Percentiles rank a stretch among this genome's conserved stretches.
Evolutionary conservation across 257 asterid genomes (phyloP).

Genomic region (Leonotis leonurus): DNA sequence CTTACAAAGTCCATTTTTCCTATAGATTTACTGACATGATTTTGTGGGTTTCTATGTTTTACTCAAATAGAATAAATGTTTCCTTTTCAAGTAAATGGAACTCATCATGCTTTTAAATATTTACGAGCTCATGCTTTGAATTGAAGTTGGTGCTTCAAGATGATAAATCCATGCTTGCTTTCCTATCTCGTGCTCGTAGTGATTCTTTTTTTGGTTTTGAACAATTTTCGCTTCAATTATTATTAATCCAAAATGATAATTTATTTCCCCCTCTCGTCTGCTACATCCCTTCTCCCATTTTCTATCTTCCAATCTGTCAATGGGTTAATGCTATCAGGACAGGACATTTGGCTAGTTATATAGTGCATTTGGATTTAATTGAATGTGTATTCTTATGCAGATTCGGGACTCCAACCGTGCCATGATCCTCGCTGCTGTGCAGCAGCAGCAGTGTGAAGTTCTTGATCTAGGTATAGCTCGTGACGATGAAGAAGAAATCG

Average conservation of each 20-base stretch:
- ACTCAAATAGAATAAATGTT: not conserved
- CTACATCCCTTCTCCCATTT: not conserved
- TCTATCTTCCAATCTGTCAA: constrained; percentile 2
- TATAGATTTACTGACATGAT: not conserved
- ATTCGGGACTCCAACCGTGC: constrained; percentile 97
- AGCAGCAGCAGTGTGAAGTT: constrained; percentile 67
- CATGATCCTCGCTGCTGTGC: constrained; percentile 74
- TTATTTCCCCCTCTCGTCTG: not conserved
- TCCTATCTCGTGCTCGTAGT: not conserved
- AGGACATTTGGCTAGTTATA: too few species aligned
- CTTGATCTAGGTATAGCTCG: constrained; percentile 82
- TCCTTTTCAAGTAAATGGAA: not conserved
- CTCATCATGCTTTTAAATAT: not conserved
- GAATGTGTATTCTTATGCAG: constrained; percentile 39
- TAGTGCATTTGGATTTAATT: not conserved
- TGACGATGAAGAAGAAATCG: constrained; percentile 64
- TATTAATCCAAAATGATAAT: not conserved
- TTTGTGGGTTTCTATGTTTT: not conserved
- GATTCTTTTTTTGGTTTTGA: too few species aligned
- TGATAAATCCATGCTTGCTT: not conserved
- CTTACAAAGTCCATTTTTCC: constrained; percentile 3
- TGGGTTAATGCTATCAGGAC: too few species aligned
- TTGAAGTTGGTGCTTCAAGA: not conserved
- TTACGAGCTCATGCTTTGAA: constrained; percentile 6
- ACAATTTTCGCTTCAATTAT: too few species aligned